Conservation (phyloP, 129 eudicot genomes). For the Helianthus tuberosus region DNA sequence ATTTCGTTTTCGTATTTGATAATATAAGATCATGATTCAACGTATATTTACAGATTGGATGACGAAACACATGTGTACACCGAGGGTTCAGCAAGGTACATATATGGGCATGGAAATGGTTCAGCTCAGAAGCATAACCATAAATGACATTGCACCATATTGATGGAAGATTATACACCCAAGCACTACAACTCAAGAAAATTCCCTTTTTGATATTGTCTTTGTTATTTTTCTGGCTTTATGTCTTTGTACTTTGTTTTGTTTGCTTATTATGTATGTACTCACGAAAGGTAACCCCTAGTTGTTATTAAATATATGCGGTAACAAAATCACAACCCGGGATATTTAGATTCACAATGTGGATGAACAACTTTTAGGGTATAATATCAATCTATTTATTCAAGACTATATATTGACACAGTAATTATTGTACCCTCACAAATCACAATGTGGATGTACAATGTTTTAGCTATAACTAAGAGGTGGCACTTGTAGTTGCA, state of each 20-base stretch:
- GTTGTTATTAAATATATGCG: slow-evolving; percentile 18
- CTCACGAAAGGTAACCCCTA: slow-evolving; percentile 24
- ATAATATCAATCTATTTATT: not conserved
- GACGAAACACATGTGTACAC: slow-evolving; percentile 85
- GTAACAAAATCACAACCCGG: not conserved
- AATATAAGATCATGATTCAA: not conserved
- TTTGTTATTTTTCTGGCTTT: slow-evolving; percentile 16
- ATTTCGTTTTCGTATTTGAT: not conserved
- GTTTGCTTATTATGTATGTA: slow-evolving; percentile 33
- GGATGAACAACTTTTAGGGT: not conserved
- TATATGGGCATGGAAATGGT: slow-evolving; percentile 73
- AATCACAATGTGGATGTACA: not conserved
- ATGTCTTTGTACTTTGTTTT: slow-evolving; percentile 28
- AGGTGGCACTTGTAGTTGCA: too few relatives aligned
- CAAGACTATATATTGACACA: too few relatives aligned
- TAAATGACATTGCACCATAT: slow-evolving; percentile 14
- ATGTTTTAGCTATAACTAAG: not conserved
- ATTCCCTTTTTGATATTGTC: slow-evolving; percentile 21
- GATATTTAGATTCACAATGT: not conserved
- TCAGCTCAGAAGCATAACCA: slow-evolving; percentile 28
- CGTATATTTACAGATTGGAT: slow-evolving; percentile 53
- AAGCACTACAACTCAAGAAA: slow-evolving; percentile 25
- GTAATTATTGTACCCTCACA: not conserved
- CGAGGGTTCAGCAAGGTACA: slow-evolving; percentile 75
- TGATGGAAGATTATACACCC: not conserved